Base-by-base conservation (phyloP, 2,329 filamentous ascomycete species). In the Saccharata proteae region DNA sequence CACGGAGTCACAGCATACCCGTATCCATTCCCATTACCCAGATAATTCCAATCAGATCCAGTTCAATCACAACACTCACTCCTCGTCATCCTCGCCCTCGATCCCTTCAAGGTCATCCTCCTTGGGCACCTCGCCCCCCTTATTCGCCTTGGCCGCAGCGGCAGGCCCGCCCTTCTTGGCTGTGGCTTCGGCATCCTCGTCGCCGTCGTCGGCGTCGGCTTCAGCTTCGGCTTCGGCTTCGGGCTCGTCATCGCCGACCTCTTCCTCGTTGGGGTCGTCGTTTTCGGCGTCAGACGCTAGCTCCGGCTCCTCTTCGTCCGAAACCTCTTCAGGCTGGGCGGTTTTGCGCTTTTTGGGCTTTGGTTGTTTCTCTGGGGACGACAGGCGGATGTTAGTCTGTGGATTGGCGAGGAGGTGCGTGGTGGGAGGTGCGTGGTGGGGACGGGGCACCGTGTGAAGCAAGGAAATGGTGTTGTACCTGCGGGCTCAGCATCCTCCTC, bases 341-440 rank as follows among this genome's bases (percentile, higher is more conserved):
- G 40, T 45, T 40, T 49, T 48, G 33, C 42, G 41, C 40, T 48
- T 50, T 38, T 49, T 50, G 26, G 40, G 26, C 30, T 46, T 39
- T 26, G 46, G 45, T 22, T 41, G 41, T 42, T 34, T 19, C 29
- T 23, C 13, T 32, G 5, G 22, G 26, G 4, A 16, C 4, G 16
- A 12, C 22, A 11, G 20, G 14, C 20, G 30, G 10, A n/a, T 7
- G 11, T 34, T 25, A 29, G 35, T 21, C 16, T 20, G 21, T 19
- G 3, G n/a, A 14, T 19, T 8, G 3, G 4, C 4, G n/a, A 22
- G 21, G 11, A 29, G 6, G 4, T 14, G 16, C 12, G 6, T 11
- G 8, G 11, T 22, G 6, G 17, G 7, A n/a, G 16, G 20, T n/a
- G 16, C 11, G 13, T 16, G 10, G 14, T 13, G 18, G 12, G 10